Evolutionary conservation across 2,329 filamentous ascomycete genomes (phyloP).

Genomic region (Capronia coronata): DNA sequence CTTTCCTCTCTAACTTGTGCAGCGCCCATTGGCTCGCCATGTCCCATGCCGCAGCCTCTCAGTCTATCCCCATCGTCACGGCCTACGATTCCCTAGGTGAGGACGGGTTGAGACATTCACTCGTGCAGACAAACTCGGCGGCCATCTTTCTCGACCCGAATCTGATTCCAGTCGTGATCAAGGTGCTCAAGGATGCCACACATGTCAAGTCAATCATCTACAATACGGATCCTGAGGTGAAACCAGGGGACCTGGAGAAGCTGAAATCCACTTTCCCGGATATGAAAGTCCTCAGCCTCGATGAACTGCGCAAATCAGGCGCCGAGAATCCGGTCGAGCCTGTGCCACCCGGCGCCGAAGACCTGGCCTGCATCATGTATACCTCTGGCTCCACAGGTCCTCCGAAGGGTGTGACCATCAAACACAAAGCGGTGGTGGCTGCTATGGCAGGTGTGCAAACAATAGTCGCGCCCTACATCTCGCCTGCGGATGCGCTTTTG

Average conservation of each 20-base stretch:
- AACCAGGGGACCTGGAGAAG: constrained; percentile 46
- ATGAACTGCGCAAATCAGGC: constrained; percentile 46
- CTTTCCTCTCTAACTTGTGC: constrained; percentile 19
- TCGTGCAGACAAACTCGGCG: constrained; percentile 32
- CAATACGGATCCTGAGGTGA: constrained; percentile 46
- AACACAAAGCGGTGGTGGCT: constrained; percentile 71
- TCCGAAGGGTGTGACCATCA: constrained; percentile 77
- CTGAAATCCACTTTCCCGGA: constrained; percentile 46
- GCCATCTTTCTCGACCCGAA: constrained; percentile 34
- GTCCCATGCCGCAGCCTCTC: constrained; percentile 70
- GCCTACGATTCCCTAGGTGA: constrained; percentile 35
- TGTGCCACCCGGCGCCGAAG: constrained; percentile 61
- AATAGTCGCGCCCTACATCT: constrained; percentile 71
- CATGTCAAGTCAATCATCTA: constrained; percentile 50
- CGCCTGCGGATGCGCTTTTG: constrained; percentile 69
- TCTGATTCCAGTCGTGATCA: constrained; percentile 45
- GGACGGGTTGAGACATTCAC: constrained; percentile 33
- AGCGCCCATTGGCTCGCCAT: constrained; percentile 78
- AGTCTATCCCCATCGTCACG: constrained; percentile 86
- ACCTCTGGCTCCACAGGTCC: constrained; percentile 81
- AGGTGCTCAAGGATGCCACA: constrained; percentile 48
- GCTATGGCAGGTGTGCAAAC: constrained; percentile 74
- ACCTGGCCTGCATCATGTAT: constrained; percentile 68
- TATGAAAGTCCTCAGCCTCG: constrained; percentile 47
- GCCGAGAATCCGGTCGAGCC: constrained; percentile 62